phyloP scores from a whole-genome alignment of 805 yeast genomes.

The Teunomyces tritomae region DNA sequence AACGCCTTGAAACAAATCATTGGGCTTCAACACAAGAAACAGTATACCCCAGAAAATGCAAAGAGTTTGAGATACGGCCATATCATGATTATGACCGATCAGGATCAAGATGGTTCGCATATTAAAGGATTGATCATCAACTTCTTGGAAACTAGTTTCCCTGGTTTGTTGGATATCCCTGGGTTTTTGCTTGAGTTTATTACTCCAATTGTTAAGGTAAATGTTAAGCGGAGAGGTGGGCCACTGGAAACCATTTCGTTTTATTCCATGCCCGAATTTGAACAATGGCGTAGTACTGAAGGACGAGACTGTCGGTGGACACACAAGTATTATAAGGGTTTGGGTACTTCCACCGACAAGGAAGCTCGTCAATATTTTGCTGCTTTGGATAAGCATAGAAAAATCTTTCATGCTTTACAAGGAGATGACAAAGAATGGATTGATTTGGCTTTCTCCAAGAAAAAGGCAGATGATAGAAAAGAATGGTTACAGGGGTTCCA shows the following conservation, averaged over 20 bases:
- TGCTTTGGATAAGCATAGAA: conserved; percentile 80
- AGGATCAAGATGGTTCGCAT: conserved; percentile 98
- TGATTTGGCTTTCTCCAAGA: conserved; percentile 91
- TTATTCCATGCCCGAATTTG: conserved; percentile 95
- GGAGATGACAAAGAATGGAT: conserved; percentile 74
- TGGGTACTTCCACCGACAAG: conserved; percentile 85
- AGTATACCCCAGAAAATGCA: conserved; percentile 59
- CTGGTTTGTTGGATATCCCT: conserved; percentile 86
- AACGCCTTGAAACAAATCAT: conserved; percentile 93
- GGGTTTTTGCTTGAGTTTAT: conserved; percentile 92
- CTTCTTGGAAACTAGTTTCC: conserved; percentile 89
- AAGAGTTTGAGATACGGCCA: conserved; percentile 88
- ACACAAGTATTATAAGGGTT: conserved; percentile 95
- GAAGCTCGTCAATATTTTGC: conserved; percentile 90
- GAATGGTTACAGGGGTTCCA: conserved; percentile 91
- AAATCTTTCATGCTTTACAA: conserved; percentile 77
- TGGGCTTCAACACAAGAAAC: conserved; percentile 91
- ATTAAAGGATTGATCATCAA: conserved; percentile 94
- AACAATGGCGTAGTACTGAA: conserved; percentile 84
- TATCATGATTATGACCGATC: conserved; percentile 99
- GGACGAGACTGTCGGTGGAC: conserved; percentile 77
- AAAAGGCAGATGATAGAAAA: conserved; percentile 94
- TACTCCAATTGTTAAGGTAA: conserved; percentile 93
- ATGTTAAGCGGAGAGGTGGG: conserved; percentile 54
- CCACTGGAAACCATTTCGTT: conserved; percentile 63